Evolutionary conservation across 1,139 yeast genomes (phyloP).

Genomic region (Candida tetrigidarum): DNA sequence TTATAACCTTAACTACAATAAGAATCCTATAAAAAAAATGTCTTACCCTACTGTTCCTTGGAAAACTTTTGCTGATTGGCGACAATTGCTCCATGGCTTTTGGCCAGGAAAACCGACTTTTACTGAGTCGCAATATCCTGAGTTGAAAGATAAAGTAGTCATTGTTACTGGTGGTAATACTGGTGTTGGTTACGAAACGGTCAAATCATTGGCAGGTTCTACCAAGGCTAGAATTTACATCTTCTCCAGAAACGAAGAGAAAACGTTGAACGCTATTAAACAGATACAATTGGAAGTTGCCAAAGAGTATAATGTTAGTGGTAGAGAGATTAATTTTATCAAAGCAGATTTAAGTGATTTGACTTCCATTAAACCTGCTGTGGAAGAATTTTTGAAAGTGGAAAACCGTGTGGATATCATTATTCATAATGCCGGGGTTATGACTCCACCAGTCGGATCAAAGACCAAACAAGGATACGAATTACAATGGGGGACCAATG

Average conservation of each 20-base stretch:
- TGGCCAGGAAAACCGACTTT: conserved; percentile 18
- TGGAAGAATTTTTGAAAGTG: conserved; percentile 27
- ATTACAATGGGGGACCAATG: conserved; percentile 46
- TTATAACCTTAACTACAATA: too few species aligned
- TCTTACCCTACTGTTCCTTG: conserved; percentile 14
- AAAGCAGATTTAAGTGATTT: conserved; percentile 50
- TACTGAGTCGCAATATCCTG: conserved; percentile 19
- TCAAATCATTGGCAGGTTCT: conserved; percentile 36
- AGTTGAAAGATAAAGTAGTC: conserved; percentile 24
- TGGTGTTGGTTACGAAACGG: conserved; percentile 33
- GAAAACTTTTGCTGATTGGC: conserved; percentile 16
- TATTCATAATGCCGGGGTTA: conserved; percentile 56
- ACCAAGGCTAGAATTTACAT: conserved; percentile 40
- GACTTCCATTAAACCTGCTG: conserved; percentile 44
- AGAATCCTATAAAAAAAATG: too few species aligned
- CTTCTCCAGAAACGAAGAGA: conserved; percentile 23
- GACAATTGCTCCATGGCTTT: conserved; percentile 15
- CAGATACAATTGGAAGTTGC: conserved; percentile 25
- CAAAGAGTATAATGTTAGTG: conserved; percentile 16
- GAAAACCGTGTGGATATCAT: conserved; percentile 40
- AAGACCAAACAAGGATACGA: conserved; percentile 18
- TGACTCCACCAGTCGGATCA: conserved; percentile 41
- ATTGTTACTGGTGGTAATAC: conserved; percentile 27
- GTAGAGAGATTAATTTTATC: conserved; percentile 22
- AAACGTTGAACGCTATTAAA: conserved; percentile 30